phyloP scores from a whole-genome alignment of 768 basidiomycete genomes.

The Amanita rubescens region DNA sequence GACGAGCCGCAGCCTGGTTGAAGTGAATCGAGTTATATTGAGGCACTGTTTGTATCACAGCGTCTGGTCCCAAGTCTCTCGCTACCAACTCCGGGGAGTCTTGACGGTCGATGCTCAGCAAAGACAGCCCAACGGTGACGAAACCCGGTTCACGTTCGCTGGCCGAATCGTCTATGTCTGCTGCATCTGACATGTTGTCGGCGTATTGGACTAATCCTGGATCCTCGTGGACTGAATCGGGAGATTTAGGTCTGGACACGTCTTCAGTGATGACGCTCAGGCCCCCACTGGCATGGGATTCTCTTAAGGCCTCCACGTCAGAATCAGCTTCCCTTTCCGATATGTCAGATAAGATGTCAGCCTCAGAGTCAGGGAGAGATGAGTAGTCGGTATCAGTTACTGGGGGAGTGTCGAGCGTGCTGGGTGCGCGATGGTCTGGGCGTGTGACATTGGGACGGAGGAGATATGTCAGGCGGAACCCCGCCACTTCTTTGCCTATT shows the following conservation, averaged over 20 bases:
- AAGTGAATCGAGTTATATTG: slow-evolving; percentile 19
- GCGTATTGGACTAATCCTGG: neutral
- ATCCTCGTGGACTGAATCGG: neutral
- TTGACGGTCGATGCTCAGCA: slow-evolving; percentile 15
- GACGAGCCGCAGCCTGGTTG: slow-evolving; percentile 27
- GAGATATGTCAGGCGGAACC: slow-evolving; percentile 66
- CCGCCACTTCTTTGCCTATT: slow-evolving; percentile 51
- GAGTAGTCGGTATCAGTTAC: slow-evolving; percentile 57
- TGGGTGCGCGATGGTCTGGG: slow-evolving; percentile 39
- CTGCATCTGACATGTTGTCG: neutral
- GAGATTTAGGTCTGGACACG: neutral
- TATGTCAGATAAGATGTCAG: slow-evolving; percentile 42
- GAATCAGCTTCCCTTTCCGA: slow-evolving; percentile 34
- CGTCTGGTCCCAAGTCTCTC: neutral
- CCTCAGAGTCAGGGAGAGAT: slow-evolving; percentile 39
- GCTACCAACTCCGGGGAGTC: slow-evolving; percentile 3
- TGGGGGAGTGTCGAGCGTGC: slow-evolving; percentile 61
- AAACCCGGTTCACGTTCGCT: slow-evolving; percentile 22
- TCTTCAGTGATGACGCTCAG: neutral
- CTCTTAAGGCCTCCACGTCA: slow-evolving; percentile 25
- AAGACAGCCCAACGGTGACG: slow-evolving; percentile 24
- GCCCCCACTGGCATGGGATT: neutral
- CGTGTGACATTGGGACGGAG: slow-evolving; percentile 69
- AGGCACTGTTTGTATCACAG: neutral
- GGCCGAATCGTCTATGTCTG: slow-evolving; percentile 17